phyloP scores from a whole-genome alignment of 2,329 filamentous ascomycete genomes.

The Anthostomella pinea region DNA sequence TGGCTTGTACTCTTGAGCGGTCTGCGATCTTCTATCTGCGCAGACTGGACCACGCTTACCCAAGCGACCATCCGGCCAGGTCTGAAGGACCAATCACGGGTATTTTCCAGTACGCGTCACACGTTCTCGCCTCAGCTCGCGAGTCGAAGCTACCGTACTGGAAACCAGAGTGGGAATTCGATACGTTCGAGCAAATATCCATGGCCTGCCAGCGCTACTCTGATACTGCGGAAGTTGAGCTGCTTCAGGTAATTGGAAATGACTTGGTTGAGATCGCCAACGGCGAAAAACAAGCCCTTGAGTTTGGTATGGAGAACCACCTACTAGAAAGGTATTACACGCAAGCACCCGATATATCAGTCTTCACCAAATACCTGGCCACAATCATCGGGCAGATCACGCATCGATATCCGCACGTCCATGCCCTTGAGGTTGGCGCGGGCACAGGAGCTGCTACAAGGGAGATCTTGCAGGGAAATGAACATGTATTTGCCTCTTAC shows the following conservation, averaged over 20 bases:
- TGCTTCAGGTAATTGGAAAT: slow-evolving; percentile 2
- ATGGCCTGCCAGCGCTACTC: background rate
- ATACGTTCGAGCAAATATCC: slow-evolving; percentile 2
- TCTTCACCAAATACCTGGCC: slow-evolving; percentile 16
- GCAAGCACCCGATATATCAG: slow-evolving; percentile 11
- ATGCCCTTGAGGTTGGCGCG: slow-evolving; percentile 27
- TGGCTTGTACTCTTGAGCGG: background rate
- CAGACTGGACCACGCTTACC: background rate
- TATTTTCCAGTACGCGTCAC: slow-evolving; percentile 6
- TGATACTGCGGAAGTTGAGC: slow-evolving; percentile 2
- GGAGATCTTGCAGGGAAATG: background rate
- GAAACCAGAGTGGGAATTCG: slow-evolving; percentile 6
- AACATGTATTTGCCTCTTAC: slow-evolving; percentile 25
- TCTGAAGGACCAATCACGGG: background rate
- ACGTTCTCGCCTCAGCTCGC: background rate
- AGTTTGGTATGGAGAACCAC: slow-evolving; percentile 4
- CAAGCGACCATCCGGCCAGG: background rate
- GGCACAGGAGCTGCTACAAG: slow-evolving; percentile 5
- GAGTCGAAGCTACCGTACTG: slow-evolving; percentile 1
- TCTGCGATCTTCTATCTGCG: slow-evolving; percentile 2
- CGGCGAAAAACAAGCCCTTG: background rate
- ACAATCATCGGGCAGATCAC: slow-evolving; percentile 30
- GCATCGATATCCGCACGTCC: slow-evolving; percentile 35
- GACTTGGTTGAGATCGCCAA: slow-evolving; percentile 2
- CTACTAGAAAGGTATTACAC: slow-evolving; percentile 2